phyloP scores from a whole-genome alignment of 2,329 filamentous ascomycete species.

The Sporothrix brasiliensis region DNA sequence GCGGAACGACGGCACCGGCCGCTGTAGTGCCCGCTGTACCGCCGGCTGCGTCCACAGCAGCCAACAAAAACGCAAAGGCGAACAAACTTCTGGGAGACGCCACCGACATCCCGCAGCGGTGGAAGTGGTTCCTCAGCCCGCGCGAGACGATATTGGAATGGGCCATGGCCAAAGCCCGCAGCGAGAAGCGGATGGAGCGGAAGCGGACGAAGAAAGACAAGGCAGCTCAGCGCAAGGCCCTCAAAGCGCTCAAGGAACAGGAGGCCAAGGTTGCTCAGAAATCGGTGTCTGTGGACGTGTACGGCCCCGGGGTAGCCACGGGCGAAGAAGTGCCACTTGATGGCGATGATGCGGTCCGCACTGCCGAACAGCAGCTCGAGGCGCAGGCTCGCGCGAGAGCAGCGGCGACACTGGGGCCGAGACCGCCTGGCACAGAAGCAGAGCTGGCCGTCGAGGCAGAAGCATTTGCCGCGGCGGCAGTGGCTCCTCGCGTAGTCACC shows the following conservation, averaged over 20 bases:
- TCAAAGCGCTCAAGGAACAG: background rate
- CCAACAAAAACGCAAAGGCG: background rate
- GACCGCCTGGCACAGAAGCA: too few relatives aligned
- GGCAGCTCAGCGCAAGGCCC: background rate
- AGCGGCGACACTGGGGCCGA: background rate
- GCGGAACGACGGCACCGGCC: background rate
- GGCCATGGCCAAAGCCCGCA: constrained; percentile 13
- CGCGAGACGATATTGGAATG: constrained; percentile 23
- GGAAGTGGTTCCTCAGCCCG: constrained; percentile 28
- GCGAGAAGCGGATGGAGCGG: constrained; percentile 4
- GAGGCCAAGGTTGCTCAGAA: constrained; percentile 22
- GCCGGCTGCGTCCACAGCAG: background rate
- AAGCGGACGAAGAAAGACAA: background rate
- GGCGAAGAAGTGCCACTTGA: background rate
- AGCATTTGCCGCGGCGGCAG: background rate
- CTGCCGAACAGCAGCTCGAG: constrained; percentile 22
- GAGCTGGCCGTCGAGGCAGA: background rate
- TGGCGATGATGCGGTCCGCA: background rate
- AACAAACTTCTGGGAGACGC: background rate
- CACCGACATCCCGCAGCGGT: background rate
- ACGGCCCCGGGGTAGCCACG: constrained; percentile 9
- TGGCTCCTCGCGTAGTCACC: constrained; percentile 2
- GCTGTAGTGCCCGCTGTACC: too few relatives aligned
- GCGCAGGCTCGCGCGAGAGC: constrained; percentile 15
- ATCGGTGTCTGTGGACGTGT: constrained; percentile 5